A percentile compares a stretch with the other conserved stretches of the same genome.
Evolutionary conservation across 371 early-diverging fungal genomes (phyloP).

Genomic region (Rhizopus sp.): DNA sequence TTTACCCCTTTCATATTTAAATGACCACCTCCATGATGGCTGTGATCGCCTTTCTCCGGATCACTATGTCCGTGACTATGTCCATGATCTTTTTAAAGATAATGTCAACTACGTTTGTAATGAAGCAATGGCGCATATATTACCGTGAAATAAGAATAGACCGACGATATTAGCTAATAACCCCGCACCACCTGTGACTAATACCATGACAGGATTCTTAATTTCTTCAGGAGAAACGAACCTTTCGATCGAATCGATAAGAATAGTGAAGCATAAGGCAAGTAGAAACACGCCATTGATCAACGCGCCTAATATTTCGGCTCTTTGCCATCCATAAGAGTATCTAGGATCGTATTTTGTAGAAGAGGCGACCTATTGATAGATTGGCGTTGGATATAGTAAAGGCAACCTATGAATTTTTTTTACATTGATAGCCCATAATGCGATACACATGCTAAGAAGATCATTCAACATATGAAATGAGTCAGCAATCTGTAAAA

Average conservation of each 20-base stretch:
- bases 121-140: neutral
- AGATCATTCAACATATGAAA: constrained; percentile 94
- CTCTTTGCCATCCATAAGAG: constrained; percentile 91
- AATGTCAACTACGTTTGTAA: neutral
- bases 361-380: constrained; percentile 24
- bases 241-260: constrained; percentile 87
- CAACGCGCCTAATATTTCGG: constrained; percentile 91
- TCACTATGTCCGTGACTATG: constrained; percentile 26
- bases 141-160: constrained; percentile 77
- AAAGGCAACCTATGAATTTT: neutral
- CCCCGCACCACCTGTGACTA: constrained; percentile 84
- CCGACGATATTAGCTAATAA: constrained; percentile 84
- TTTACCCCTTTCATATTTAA: constrained; percentile 87
- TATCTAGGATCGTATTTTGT: constrained; percentile 62
- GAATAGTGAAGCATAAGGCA: constrained; percentile 86
- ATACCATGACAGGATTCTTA: constrained; percentile 72
- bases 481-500: constrained; percentile 76
- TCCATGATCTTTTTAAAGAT: constrained; percentile 23
- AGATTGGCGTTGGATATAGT: neutral
- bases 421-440: constrained; percentile 79
- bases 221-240: constrained; percentile 73
- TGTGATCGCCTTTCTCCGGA: neutral
- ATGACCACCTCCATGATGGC: constrained; percentile 43
- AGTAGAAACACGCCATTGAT: constrained; percentile 89
- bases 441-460: constrained; percentile 77